Base-by-base conservation (phyloP, 768 basidiomycete species). In the Amanita rubescens region DNA sequence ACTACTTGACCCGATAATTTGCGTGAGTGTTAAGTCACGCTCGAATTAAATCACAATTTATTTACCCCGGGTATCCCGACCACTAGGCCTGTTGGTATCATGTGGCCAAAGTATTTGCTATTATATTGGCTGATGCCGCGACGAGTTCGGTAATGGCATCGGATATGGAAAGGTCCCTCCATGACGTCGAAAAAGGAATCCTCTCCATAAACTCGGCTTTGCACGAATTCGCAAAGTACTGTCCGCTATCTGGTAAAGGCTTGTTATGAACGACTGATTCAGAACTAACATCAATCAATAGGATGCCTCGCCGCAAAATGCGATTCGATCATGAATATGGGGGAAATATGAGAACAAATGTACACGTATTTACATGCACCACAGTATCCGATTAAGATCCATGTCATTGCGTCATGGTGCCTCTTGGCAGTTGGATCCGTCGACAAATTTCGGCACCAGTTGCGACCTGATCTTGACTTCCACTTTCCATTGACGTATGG, bases 1-100 rank as follows among this genome's bases (percentile, higher is more conserved):
- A 51, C 75, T 71, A 55, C 63, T 82, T 15, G 79, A 82, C 65
- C 80, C 81, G 5, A 73, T 78, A 37, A 65, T 80, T 19, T 71
- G 74, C 35, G 81, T 81, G 58, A 59, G 79, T 75, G 34, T 8
- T 12, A 22, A 37, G 12, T 25, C 27, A 32, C n/a, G 15, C 20
- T 19, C 22, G 38, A 24, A 46, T 53, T 30, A 20, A 24, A 22
- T n/a, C n/a, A n/a, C n/a, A n/a, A n/a, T 19, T 48, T 5, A 39
- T 49, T 33, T n/a, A 25, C 27, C 17, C 41, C 19, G 34, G 46
- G 45, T 11, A n/a, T 44, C 17, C 42, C 17, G 32, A 11, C 7
- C 39, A 10, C 14, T 53, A 67, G 66, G 57, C 64, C 11, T 65
- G 63, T 51, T 66, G 65, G 66, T 59, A 59, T n/a, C 60, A 62